Evolutionary conservation across 2,329 filamentous ascomycete species (phyloP).

Genomic region (Apiospora saccharicola): DNA sequence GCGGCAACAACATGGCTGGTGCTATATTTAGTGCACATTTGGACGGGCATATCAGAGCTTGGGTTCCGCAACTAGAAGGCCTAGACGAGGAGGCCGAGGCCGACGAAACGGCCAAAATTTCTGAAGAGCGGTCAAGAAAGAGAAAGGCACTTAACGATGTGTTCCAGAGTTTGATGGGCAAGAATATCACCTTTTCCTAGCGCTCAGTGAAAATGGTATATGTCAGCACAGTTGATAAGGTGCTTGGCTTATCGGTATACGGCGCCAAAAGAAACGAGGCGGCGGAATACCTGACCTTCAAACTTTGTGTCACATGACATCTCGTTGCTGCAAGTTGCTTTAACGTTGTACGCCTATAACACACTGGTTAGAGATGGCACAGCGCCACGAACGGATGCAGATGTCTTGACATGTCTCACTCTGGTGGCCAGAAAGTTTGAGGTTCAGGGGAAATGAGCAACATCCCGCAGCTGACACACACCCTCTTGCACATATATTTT

Average conservation of each 20-base stretch:
- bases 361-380: background rate
- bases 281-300: background rate
- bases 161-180: conserved; percentile 77
- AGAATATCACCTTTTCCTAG: conserved; percentile 68
- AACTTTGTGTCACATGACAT: background rate
- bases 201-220: background rate
- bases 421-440: background rate
- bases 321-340: background rate
- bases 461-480: background rate
- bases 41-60: conserved; percentile 83
- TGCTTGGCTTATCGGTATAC: too few relatives aligned
- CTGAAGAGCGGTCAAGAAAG: conserved; percentile 66
- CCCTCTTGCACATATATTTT: background rate
- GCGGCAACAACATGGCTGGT: conserved; percentile 59
- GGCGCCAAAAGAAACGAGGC: background rate
- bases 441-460: background rate
- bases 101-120: conserved; percentile 46
- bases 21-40: conserved; percentile 81
- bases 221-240: background rate
- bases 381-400: background rate
- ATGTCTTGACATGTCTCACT: conserved; percentile 16
- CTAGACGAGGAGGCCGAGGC: conserved; percentile 57
- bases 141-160: conserved; percentile 81
- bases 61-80: conserved; percentile 69
- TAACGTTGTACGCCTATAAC: background rate